These are phyloP conservation scores for Solanum piurae DNA, from an alignment of 257 asterid species.

Conservation along the genomic window DNA sequence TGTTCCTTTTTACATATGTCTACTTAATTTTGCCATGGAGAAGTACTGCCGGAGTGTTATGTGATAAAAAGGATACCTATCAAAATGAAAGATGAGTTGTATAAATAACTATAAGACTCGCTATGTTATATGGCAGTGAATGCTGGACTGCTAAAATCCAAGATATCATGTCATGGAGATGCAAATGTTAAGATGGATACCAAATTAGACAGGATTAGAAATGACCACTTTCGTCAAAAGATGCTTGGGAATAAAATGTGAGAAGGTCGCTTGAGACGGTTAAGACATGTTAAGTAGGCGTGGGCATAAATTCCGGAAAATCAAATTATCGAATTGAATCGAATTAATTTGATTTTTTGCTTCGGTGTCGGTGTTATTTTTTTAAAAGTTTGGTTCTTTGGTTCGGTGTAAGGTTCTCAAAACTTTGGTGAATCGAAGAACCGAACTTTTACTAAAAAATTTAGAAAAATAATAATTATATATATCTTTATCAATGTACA, in stretches of 20 bases:
- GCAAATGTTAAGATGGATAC: background rate
- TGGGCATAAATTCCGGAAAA: too few species aligned
- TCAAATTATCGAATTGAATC: too few species aligned
- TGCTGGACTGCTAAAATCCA: background rate
- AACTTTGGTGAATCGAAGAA: too few species aligned
- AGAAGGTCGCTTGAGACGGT: background rate
- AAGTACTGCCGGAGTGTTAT: background rate
- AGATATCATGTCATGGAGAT: background rate
- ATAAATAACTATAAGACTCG: background rate
- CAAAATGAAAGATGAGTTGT: background rate
- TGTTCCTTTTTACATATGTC: background rate
- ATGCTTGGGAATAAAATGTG: background rate
- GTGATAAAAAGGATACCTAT: background rate
- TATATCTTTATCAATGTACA: too few species aligned
- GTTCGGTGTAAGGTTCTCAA: too few species aligned
- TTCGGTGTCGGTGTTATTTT: too few species aligned
- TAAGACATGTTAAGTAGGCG: background rate
- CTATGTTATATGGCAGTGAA: background rate
- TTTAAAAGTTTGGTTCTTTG: too few species aligned
- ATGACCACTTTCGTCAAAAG: background rate
- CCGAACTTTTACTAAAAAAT: too few species aligned
- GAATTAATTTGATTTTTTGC: too few species aligned
- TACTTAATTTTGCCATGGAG: background rate
- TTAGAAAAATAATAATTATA: too few species aligned
- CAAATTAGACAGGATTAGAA: background rate